Conservation (phyloP, 2,329 filamentous ascomycete genomes). For the Fusarium decemcellulare region DNA sequence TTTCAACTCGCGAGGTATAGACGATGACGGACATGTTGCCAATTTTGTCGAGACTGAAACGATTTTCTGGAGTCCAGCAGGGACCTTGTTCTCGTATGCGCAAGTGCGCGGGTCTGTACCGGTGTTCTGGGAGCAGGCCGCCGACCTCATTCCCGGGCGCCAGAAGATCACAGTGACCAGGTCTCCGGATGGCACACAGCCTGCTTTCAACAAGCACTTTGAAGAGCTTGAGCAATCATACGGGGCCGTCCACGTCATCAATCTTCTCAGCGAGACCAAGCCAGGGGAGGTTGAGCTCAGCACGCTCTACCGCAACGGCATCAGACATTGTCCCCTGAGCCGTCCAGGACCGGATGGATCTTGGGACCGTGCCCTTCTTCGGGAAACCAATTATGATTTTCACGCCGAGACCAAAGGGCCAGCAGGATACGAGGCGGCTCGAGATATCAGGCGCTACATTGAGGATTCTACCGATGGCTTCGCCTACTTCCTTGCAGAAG, state of each 20-base stretch:
- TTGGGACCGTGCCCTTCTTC: slow-evolving; percentile 80
- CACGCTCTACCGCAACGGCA: slow-evolving; percentile 82
- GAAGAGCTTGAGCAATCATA: slow-evolving; percentile 88
- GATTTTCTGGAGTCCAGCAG: slow-evolving; percentile 86
- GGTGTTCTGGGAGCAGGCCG: slow-evolving; percentile 96
- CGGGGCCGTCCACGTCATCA: slow-evolving; percentile 92
- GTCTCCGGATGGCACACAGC: slow-evolving; percentile 91
- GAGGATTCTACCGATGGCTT: slow-evolving; percentile 87
- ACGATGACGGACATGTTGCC: slow-evolving; percentile 96
- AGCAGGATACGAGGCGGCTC: slow-evolving; percentile 91
- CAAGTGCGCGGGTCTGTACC: slow-evolving; percentile 95
- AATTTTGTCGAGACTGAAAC: slow-evolving; percentile 99
- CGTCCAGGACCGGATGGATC: slow-evolving; percentile 67
- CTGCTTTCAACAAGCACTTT: slow-evolving; percentile 96
- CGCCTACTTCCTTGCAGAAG: slow-evolving; percentile 90
- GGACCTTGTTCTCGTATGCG: slow-evolving; percentile 90
- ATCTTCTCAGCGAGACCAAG: slow-evolving; percentile 92
- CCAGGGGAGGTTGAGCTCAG: slow-evolving; percentile 89
- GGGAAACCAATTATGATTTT: slow-evolving; percentile 93
- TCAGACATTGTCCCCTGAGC: slow-evolving; percentile 81
- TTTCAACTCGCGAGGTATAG: slow-evolving; percentile 97
- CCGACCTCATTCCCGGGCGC: slow-evolving; percentile 89
- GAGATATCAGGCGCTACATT: slow-evolving; percentile 84
- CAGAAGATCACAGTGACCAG: slow-evolving; percentile 95
- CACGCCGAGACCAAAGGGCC: slow-evolving; percentile 93